Base-by-base conservation (phyloP, 2,329 filamentous ascomycete genomes). In the Ascochyta fabae region DNA sequence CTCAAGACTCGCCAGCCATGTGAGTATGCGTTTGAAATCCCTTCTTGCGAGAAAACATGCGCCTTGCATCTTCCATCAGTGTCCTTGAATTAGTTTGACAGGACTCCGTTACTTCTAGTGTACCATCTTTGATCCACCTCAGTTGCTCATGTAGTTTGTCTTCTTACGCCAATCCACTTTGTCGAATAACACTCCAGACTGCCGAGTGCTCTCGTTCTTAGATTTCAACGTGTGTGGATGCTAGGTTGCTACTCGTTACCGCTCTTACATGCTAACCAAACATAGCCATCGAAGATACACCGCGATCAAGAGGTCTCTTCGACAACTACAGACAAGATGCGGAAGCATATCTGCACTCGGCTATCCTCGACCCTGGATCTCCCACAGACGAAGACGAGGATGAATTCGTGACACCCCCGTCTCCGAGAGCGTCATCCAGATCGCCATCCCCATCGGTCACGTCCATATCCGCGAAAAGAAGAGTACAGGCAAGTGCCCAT, bases 301-400 rank as follows among this genome's bases (percentile, higher is more conserved):
- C 31, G 16, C 42, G 42, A 15, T 47, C 53, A 3, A 22, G 26
- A 19, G 33, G 38, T 15, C 24, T 56, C 3, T 56, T 56, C 31
- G 10, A 34, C 3, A 42, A 43, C 12, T 33, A 27, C 22, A 16
- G 15, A 27, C 31, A 16, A 16, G 22, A 47, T n/a, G 24, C 12
- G 13, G 24, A 24, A 13, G 4, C 35, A 1, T 19, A 41, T 38
- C 8, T 12, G 7, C 36, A 8, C 19, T 13, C 8, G n/a, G 36
- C n/a, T 5, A n/a, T 19, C 6, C 23, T 5, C 5, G 62, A 69
- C 22, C 62, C 64, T 47, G 72, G 67, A 1, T 71, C 68, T 6
- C 59, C 69, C 1, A 75, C 72, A 2, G 71, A 73, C 29, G 69
- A 67, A 15, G 70, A 74, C 7, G 66, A 70, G 3, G 64, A 67